Percentiles rank a stretch among this genome's conserved stretches.
Evolutionary conservation across 2,329 filamentous ascomycete species (phyloP).

Genomic region (Pseudogymnoascus sp.): DNA sequence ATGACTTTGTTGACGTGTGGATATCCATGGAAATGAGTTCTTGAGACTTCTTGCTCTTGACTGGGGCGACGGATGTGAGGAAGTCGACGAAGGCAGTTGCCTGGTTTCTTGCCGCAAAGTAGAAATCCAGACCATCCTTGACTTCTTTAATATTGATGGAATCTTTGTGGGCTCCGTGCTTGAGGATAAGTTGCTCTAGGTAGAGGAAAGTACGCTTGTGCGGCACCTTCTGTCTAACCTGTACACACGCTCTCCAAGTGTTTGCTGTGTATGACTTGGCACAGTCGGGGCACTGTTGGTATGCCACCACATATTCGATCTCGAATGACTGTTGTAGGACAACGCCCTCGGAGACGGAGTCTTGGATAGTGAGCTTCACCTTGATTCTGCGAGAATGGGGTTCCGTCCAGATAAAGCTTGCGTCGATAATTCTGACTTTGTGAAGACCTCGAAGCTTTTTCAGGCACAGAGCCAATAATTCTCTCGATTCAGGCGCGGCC

Average conservation of each 20-base stretch:
- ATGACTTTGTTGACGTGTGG: slow-evolving; percentile 83
- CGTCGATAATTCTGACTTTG: slow-evolving; percentile 91
- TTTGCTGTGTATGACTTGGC: slow-evolving; percentile 94
- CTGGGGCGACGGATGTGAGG: slow-evolving; percentile 70
- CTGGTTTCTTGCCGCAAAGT: slow-evolving; percentile 80
- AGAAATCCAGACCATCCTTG: slow-evolving; percentile 94
- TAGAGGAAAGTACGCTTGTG: slow-evolving; percentile 83
- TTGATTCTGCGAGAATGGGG: slow-evolving; percentile 88
- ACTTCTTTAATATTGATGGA: slow-evolving; percentile 98
- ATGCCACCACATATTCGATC: slow-evolving; percentile 82
- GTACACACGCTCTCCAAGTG: slow-evolving; percentile 87
- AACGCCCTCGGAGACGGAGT: slow-evolving; percentile 53
- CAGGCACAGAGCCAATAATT: slow-evolving; percentile 85
- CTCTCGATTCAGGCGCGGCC: slow-evolving; percentile 78
- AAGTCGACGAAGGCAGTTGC: slow-evolving; percentile 92
- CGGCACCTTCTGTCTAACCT: slow-evolving; percentile 91
- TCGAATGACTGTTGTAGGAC: slow-evolving; percentile 89
- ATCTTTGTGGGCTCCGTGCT: slow-evolving; percentile 83
- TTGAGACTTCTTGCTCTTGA: slow-evolving; percentile 75
- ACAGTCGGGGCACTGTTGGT: slow-evolving; percentile 92
- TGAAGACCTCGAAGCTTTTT: slow-evolving; percentile 77
- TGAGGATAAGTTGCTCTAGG: slow-evolving; percentile 91
- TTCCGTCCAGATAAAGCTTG: slow-evolving; percentile 96
- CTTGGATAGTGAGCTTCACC: slow-evolving; percentile 91
- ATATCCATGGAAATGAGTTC: slow-evolving; percentile 90